Evolutionary conservation across 768 basidiomycete species (phyloP).

Genomic region (Lactarius hatsudake): DNA sequence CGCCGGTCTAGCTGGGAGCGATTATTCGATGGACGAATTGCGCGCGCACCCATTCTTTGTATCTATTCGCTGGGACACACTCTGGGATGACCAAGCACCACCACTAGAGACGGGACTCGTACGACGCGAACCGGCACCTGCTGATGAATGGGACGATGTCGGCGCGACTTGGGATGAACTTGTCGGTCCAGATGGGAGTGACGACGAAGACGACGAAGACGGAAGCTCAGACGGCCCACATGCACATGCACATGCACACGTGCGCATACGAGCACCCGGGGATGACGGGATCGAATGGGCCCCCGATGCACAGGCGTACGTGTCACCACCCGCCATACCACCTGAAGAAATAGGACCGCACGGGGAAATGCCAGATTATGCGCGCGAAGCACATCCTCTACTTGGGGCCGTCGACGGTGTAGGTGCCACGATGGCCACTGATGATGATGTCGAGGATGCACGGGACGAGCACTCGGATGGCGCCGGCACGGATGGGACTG

Average conservation of each 20-base stretch:
- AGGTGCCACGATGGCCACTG: slow-evolving; percentile 21
- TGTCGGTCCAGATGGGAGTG: slow-evolving; percentile 27
- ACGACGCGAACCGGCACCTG: slow-evolving; percentile 41
- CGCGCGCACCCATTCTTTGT: slow-evolving; percentile 62
- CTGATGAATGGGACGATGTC: slow-evolving; percentile 48
- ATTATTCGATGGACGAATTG: slow-evolving; percentile 45
- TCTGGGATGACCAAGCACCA: slow-evolving; percentile 67
- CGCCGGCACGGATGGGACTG: neutral
- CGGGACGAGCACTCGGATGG: neutral
- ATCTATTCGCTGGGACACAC: slow-evolving; percentile 53
- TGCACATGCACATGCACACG: neutral
- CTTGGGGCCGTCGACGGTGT: neutral
- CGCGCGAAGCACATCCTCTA: slow-evolving; percentile 27
- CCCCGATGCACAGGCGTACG: slow-evolving; percentile 40
- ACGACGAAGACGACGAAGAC: slow-evolving; percentile 26
- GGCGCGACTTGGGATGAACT: slow-evolving; percentile 51
- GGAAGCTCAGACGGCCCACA: slow-evolving; percentile 13
- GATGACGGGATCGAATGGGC: slow-evolving; percentile 56
- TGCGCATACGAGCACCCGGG: slow-evolving; percentile 7
- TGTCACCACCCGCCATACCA: slow-evolving; percentile 19
- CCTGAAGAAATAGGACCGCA: slow-evolving; percentile 44
- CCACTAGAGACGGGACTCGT: slow-evolving; percentile 56
- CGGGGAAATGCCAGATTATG: slow-evolving; percentile 41
- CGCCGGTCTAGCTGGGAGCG: slow-evolving; percentile 42
- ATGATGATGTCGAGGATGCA: slow-evolving; percentile 24